Conservation (phyloP, 257 asterid species). For the Primulina tabacum region DNA sequence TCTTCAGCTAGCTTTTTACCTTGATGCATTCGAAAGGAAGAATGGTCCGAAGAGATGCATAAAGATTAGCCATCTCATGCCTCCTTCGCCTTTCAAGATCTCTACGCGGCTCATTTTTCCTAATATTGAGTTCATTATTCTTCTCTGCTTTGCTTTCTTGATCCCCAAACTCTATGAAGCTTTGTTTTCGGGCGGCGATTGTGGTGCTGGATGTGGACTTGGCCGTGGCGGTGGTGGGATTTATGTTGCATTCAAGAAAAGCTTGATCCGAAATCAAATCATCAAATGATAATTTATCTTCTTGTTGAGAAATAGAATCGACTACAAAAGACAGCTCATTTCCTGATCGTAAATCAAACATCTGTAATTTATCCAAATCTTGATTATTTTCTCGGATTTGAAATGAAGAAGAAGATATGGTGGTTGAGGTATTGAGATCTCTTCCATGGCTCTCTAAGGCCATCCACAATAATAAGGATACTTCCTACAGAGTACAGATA, state of each 20-base stretch:
- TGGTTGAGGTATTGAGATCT: slow-evolving; percentile 13
- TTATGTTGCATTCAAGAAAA: neutral
- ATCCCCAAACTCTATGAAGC: neutral
- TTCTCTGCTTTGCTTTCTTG: neutral
- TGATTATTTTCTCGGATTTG: neutral
- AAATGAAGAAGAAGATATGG: slow-evolving; percentile 1
- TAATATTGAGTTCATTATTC: slow-evolving; percentile 3
- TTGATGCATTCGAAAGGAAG: slow-evolving; percentile 38
- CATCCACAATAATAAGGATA: too few species aligned
- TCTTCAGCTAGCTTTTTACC: slow-evolving; percentile 20
- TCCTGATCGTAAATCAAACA: neutral
- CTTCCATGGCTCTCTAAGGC: slow-evolving; percentile 8
- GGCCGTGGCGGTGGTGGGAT: neutral
- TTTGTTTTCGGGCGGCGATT: neutral
- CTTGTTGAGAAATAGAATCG: neutral
- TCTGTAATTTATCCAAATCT: neutral
- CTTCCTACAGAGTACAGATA: too few species aligned
- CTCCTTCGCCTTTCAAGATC: slow-evolving; percentile 43
- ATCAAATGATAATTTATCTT: neutral
- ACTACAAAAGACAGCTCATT: neutral
- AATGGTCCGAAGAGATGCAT: slow-evolving; percentile 34
- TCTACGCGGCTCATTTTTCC: slow-evolving; percentile 25
- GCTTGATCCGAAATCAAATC: neutral
- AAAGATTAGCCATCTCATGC: slow-evolving; percentile 45
- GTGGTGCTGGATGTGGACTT: neutral